phyloP scores from a whole-genome alignment of 1,284 basidiomycete species.

The Apiotrichum gamsii region DNA sequence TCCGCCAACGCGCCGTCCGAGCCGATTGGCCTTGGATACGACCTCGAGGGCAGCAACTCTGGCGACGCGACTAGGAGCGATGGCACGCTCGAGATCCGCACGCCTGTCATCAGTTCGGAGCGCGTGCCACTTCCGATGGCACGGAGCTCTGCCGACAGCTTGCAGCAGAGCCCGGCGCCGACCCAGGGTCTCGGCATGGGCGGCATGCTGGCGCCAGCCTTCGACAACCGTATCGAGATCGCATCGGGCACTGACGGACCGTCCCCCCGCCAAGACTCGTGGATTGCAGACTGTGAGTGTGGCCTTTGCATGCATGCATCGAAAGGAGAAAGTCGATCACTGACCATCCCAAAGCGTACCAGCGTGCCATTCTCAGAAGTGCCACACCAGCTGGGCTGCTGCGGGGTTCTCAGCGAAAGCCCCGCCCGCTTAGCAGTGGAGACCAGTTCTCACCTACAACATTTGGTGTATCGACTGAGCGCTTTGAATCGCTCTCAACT shows the following conservation, averaged over 20 bases:
- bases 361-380: constrained; percentile 2
- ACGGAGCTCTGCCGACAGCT: neutral
- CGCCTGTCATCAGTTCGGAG: constrained; percentile 13
- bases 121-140: neutral
- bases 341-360: constrained; percentile 9
- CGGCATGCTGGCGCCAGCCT: neutral
- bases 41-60: neutral
- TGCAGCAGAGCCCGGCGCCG: neutral
- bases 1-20: neutral
- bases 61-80: constrained; percentile 13
- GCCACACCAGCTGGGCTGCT: constrained; percentile 13
- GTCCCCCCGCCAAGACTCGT: constrained; percentile 11
- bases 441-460: constrained; percentile 11
- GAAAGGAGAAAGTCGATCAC: too few species aligned
- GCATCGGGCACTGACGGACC: neutral
- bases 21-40: constrained; percentile 11
- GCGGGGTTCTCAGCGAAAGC: constrained; percentile 6
- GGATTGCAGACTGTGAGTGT: constrained; percentile 17
- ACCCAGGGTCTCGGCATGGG: neutral
- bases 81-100: constrained; percentile 26
- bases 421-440: constrained; percentile 8
- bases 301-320: too few species aligned
- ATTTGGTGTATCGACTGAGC: constrained; percentile 7
- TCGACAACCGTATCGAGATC: neutral
- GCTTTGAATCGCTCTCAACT: neutral